Evolutionary conservation across 2,329 filamentous ascomycete genomes (phyloP).

Genomic region (Fusarium sterilihyphosum): DNA sequence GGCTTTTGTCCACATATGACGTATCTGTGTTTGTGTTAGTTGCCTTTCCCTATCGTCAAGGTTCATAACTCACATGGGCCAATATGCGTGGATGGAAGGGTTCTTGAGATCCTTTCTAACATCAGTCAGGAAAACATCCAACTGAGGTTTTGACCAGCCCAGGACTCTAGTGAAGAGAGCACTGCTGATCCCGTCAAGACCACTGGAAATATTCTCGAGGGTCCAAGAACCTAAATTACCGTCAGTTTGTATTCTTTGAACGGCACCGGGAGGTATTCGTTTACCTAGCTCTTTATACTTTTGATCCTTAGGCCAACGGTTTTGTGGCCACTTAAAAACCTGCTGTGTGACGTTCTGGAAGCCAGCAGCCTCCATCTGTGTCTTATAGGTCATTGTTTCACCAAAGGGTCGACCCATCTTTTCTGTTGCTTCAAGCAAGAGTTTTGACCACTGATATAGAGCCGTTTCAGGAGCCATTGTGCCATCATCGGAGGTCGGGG

Average conservation of each 20-base stretch:
- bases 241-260: background rate
- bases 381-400: slow-evolving; percentile 29
- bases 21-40: background rate
- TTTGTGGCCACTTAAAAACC: slow-evolving; percentile 58
- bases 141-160: slow-evolving; percentile 41
- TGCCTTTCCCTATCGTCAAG: background rate
- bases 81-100: slow-evolving; percentile 43
- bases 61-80: slow-evolving; percentile 29
- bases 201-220: slow-evolving; percentile 28
- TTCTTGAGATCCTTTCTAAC: slow-evolving; percentile 42
- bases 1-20: slow-evolving; percentile 8
- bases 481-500: slow-evolving; percentile 5
- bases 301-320: slow-evolving; percentile 59
- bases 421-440: slow-evolving; percentile 39
- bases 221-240: slow-evolving; percentile 13
- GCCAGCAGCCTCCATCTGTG: slow-evolving; percentile 57
- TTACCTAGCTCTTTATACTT: slow-evolving; percentile 60
- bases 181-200: slow-evolving; percentile 40
- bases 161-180: slow-evolving; percentile 42
- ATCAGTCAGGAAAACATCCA: slow-evolving; percentile 36
- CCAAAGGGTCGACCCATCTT: slow-evolving; percentile 43
- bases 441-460: slow-evolving; percentile 33
- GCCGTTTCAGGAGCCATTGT: slow-evolving; percentile 24
- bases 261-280: too few species aligned
- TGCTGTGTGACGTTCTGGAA: slow-evolving; percentile 59